Evolutionary conservation across 1,139 yeast species (phyloP).

Genomic region (Yamadazyma taylorii): DNA sequence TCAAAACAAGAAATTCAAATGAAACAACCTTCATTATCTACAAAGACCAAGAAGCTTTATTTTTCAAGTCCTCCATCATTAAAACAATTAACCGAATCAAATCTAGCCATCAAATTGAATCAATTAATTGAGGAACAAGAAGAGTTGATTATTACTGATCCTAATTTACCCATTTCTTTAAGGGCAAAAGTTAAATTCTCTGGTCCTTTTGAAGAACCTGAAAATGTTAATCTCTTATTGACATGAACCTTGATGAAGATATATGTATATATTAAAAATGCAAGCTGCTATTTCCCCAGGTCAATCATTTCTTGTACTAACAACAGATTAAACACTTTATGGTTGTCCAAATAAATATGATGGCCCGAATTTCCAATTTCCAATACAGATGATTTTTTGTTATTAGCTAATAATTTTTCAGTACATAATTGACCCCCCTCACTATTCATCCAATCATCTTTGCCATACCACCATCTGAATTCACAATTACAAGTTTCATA

Average conservation of each 20-base stretch:
- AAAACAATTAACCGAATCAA: constrained; percentile 49
- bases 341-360: constrained; percentile 68
- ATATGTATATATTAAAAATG: constrained; percentile 1
- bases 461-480: constrained; percentile 70
- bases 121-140: constrained; percentile 44
- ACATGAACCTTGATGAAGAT: constrained; percentile 3
- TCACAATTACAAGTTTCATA: constrained; percentile 51
- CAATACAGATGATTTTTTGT: constrained; percentile 37
- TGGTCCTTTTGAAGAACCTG: constrained; percentile 23
- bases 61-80: constrained; percentile 52
- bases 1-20: constrained; percentile 40
- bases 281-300: constrained; percentile 2
- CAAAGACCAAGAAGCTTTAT: constrained; percentile 44
- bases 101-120: constrained; percentile 36
- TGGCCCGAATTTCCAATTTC: constrained; percentile 63
- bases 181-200: constrained; percentile 25
- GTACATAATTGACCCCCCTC: constrained; percentile 52
- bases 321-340: constrained; percentile 47
- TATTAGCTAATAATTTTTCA: constrained; percentile 23
- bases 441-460: constrained; percentile 75
- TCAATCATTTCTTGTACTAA: constrained; percentile 36
- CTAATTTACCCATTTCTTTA: constrained; percentile 49
- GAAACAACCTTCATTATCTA: constrained; percentile 52
- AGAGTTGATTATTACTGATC: constrained; percentile 60
- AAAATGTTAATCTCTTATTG: constrained; percentile 15